These are phyloP conservation scores for Vitis vinifera DNA, from an alignment of 164 flowering plant species.

Conservation along the genomic window ASM3070453v1 NC_081821.1:9707501-9708000, in stretches of 20 bases:
- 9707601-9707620: no score
- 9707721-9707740: not conserved
- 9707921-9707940: not conserved
- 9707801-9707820: slow-evolving; percentile 69
- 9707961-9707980: not conserved
- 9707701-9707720: no score
- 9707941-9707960: slow-evolving; percentile 4
- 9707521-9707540: no score
- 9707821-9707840: slow-evolving; percentile 74
- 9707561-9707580: no score
- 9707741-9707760: not conserved
- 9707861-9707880: slow-evolving; percentile 26
- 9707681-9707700: no score
- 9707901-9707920: slow-evolving; percentile 1
- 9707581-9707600: no score
- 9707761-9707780: not conserved
- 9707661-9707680: no score
- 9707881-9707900: slow-evolving; percentile 1
- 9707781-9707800: not conserved
- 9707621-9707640: no score
- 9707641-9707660: no score
- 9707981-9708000: not conserved
- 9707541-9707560: no score
- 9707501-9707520: no score
- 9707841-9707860: slow-evolving; percentile 44